Percentiles rank a stretch among this genome's conserved stretches.
Conservation (phyloP, 176 grass and related monocot species). For the Rhynchospora breviuscula region DNA sequence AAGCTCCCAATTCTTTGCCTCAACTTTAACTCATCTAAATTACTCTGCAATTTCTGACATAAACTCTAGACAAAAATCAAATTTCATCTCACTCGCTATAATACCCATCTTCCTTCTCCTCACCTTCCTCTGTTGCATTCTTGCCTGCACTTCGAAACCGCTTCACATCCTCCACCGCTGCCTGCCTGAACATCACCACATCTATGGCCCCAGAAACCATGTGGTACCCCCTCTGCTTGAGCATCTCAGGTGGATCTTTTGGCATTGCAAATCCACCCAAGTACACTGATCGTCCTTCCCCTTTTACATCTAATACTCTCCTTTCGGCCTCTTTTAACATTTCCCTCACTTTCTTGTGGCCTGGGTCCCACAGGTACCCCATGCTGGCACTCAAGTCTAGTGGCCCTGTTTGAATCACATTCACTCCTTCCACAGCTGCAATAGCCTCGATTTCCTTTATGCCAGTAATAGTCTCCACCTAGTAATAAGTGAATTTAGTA, state of each 20-base stretch:
- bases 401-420: slow-evolving; percentile 83
- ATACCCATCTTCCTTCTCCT: slow-evolving; percentile 53
- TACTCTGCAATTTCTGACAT: neutral
- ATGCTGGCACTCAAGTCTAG: slow-evolving; percentile 84
- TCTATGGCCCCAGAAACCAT: slow-evolving; percentile 82
- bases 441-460: slow-evolving; percentile 70
- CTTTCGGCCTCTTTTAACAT: slow-evolving; percentile 61
- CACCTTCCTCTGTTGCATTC: slow-evolving; percentile 49
- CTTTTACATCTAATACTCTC: slow-evolving; percentile 49
- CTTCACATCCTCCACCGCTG: slow-evolving; percentile 57
- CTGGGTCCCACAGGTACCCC: slow-evolving; percentile 89
- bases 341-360: slow-evolving; percentile 79
- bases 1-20: neutral
- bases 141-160: slow-evolving; percentile 53
- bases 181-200: slow-evolving; percentile 57
- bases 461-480: slow-evolving; percentile 45
- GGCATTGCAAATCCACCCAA: slow-evolving; percentile 83
- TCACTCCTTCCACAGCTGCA: slow-evolving; percentile 70
- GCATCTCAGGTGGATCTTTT: slow-evolving; percentile 64
- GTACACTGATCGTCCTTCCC: slow-evolving; percentile 39
- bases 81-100: slow-evolving; percentile 69
- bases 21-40: neutral
- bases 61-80: neutral
- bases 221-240: slow-evolving; percentile 85
- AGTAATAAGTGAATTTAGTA: neutral